phyloP scores from a whole-genome alignment of 2,329 filamentous ascomycete species.

The Aspergillus flavus region DNA sequence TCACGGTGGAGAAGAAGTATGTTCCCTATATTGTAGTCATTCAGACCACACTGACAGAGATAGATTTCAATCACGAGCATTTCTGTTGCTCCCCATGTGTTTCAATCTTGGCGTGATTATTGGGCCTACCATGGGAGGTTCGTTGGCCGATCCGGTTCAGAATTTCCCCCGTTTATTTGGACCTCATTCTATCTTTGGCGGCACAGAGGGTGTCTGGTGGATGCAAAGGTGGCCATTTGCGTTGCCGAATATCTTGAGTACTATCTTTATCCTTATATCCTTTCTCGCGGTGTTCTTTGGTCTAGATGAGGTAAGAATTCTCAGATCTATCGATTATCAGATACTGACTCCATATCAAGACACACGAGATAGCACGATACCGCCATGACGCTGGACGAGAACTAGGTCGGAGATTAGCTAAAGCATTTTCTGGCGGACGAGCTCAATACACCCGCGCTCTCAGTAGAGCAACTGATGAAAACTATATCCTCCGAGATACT shows the following conservation, averaged over 20 bases:
- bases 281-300: no score
- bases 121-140: conserved; percentile 63
- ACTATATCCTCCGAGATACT: no score
- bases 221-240: conserved; percentile 68
- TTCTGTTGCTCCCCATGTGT: conserved; percentile 66
- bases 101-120: conserved; percentile 68
- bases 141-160: conserved; percentile 67
- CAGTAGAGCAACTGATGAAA: no score
- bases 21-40: conserved; percentile 5
- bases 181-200: conserved; percentile 58
- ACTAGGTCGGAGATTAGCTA: no score
- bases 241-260: conserved; percentile 56
- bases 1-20: conserved; percentile 69
- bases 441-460: no score
- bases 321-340: no score
- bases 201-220: conserved; percentile 63
- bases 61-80: conserved; percentile 55
- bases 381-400: no score
- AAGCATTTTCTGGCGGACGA: no score
- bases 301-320: no score
- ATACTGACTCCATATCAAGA: no score
- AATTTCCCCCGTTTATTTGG: conserved; percentile 67
- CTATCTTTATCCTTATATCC: no score
- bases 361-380: no score
- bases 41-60: not conserved